Conservation (phyloP, 495 filamentous ascomycete genomes). For the Penicillium atrosanguineum region DNA sequence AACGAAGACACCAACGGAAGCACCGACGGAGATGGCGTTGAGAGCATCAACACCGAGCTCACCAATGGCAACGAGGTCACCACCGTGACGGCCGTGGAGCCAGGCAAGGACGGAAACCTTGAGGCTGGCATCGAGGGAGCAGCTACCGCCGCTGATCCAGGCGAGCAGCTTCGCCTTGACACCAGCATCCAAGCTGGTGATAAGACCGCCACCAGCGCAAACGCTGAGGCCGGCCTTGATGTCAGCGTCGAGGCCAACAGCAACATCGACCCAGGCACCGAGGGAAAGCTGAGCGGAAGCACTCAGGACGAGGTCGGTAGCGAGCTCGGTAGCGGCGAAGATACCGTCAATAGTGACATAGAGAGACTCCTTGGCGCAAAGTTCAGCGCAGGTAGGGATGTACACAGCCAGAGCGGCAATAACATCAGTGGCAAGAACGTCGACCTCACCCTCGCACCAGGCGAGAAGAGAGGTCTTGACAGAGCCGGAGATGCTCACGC, state of each 20-base stretch:
- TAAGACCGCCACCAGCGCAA: slow-evolving; percentile 38
- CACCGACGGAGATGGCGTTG: slow-evolving; percentile 35
- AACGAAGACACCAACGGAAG: slow-evolving; percentile 32
- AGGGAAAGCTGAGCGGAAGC: slow-evolving; percentile 32
- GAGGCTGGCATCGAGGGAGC: slow-evolving; percentile 29
- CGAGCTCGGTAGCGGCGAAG: slow-evolving; percentile 27
- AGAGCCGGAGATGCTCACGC: slow-evolving; percentile 24
- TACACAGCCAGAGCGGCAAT: slow-evolving; percentile 35
- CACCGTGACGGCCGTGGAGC: slow-evolving; percentile 31
- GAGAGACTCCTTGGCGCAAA: slow-evolving; percentile 39
- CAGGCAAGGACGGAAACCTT: slow-evolving; percentile 36
- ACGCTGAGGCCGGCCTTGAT: slow-evolving; percentile 37
- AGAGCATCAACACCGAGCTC: slow-evolving; percentile 30
- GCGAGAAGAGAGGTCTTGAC: slow-evolving; percentile 9
- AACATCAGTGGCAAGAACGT: slow-evolving; percentile 19
- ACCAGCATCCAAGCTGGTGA: slow-evolving; percentile 32
- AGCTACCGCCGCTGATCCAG: slow-evolving; percentile 31
- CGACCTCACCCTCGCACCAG: slow-evolving; percentile 17
- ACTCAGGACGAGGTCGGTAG: slow-evolving; percentile 33
- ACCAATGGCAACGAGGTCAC: slow-evolving; percentile 30
- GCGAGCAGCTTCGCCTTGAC: slow-evolving; percentile 34
- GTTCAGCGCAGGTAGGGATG: slow-evolving; percentile 35
- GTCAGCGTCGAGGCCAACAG: slow-evolving; percentile 24
- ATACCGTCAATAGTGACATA: slow-evolving; percentile 44
- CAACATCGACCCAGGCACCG: slow-evolving; percentile 12